Evolutionary conservation across 2,329 filamentous ascomycete species (phyloP).

Genomic region (Thelonectria olida): DNA sequence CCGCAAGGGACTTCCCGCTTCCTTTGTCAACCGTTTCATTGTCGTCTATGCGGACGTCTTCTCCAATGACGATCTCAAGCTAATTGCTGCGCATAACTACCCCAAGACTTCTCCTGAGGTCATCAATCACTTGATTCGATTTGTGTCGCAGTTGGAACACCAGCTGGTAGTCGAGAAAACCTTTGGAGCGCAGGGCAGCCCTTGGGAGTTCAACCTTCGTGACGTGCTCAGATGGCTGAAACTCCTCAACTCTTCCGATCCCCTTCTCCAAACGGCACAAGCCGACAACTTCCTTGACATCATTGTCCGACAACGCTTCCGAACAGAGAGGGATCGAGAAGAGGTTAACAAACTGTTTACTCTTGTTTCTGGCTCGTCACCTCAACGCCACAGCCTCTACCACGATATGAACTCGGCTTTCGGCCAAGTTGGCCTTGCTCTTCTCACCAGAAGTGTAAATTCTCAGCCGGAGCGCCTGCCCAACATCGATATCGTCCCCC

Average conservation of each 20-base stretch:
- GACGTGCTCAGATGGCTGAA: constrained; percentile 90
- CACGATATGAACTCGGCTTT: constrained; percentile 72
- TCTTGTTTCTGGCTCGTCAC: constrained; percentile 65
- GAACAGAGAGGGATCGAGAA: constrained; percentile 73
- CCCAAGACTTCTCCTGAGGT: constrained; percentile 67
- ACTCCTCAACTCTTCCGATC: constrained; percentile 61
- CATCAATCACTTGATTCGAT: constrained; percentile 75
- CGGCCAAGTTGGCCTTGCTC: constrained; percentile 84
- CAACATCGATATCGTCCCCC: constrained; percentile 58
- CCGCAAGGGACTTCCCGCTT: constrained; percentile 91
- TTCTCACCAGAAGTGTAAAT: constrained; percentile 68
- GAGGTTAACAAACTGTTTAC: constrained; percentile 74
- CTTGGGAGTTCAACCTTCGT: constrained; percentile 96
- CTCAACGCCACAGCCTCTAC: constrained; percentile 70
- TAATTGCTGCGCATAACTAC: constrained; percentile 84
- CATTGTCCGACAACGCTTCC: constrained; percentile 88
- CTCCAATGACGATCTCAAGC: constrained; percentile 78
- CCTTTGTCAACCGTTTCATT: constrained; percentile 97
- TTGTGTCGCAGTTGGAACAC: constrained; percentile 82
- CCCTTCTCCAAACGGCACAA: constrained; percentile 67
- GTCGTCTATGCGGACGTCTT: constrained; percentile 97
- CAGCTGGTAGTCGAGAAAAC: constrained; percentile 69
- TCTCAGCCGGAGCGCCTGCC: constrained; percentile 63
- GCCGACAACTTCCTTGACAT: constrained; percentile 81
- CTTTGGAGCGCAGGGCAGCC: constrained; percentile 73